A percentile compares a stretch with the other conserved stretches of the same genome.
Evolutionary conservation across 192 early-diverging fungal species (phyloP).

Genomic region (Coemansia sp.): DNA sequence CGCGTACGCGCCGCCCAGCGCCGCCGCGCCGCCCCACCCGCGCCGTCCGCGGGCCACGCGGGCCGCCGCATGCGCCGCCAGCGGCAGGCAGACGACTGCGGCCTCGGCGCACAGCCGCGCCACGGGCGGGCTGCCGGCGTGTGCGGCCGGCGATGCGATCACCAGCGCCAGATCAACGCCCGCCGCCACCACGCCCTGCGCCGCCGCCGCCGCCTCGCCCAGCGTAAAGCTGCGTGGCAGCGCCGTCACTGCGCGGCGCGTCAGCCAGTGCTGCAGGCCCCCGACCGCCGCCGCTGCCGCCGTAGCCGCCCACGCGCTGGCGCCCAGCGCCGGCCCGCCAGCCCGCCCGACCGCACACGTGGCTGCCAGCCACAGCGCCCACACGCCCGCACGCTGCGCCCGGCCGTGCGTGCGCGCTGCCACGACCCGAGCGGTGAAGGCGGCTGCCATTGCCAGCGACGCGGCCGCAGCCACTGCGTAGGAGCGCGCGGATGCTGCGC

Average conservation of each 20-base stretch:
- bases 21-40: not conserved
- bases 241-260: not conserved
- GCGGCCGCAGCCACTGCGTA: not conserved
- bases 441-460: constrained; percentile 1
- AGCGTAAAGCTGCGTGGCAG: constrained; percentile 38
- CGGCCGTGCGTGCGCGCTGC: too few relatives aligned
- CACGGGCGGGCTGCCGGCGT: too few relatives aligned
- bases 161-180: constrained; percentile 3
- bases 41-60: not conserved
- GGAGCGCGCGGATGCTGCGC: not conserved
- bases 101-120: constrained; percentile 26
- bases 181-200: constrained; percentile 16
- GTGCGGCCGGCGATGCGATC: too few relatives aligned
- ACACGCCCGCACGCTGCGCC: not conserved
- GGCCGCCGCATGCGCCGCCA: not conserved
- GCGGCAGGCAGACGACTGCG: not conserved
- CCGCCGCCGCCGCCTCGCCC: constrained; percentile 30
- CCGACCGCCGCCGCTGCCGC: not conserved
- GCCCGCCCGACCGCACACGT: not conserved
- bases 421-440: constrained; percentile 5
- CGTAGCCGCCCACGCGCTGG: not conserved
- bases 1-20: not conserved
- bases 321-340: not conserved
- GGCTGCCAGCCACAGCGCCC: not conserved
- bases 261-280: not conserved